A percentile compares a stretch with the other conserved stretches of the same genome.
phyloP scores from a whole-genome alignment of 306 rosid species.

The Vigna reflexopilosa region DNA sequence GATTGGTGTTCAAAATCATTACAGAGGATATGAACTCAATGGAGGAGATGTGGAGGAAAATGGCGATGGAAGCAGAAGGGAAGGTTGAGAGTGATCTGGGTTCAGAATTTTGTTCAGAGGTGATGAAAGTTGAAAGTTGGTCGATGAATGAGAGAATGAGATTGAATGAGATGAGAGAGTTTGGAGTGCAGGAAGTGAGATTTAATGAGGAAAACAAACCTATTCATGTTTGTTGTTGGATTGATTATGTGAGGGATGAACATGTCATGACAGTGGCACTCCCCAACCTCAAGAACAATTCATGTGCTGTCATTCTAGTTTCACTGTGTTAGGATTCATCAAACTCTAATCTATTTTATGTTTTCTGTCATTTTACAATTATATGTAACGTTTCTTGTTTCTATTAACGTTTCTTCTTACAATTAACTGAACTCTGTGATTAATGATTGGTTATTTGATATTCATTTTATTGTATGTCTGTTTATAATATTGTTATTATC shows the following conservation, averaged over 20 bases:
- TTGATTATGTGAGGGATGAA: constrained; percentile 46
- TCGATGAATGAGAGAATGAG: not conserved
- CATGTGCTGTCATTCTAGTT: constrained; percentile 34
- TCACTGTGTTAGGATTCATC: not conserved
- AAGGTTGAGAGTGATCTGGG: constrained; percentile 42
- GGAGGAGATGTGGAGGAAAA: constrained; percentile 2
- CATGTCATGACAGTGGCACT: constrained; percentile 42
- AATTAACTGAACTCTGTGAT: too few species aligned
- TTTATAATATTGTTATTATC: too few species aligned
- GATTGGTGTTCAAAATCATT: constrained; percentile 47
- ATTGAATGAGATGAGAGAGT: constrained; percentile 18
- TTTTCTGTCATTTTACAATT: too few species aligned
- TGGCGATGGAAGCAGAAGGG: constrained; percentile 54
- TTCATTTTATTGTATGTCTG: too few species aligned
- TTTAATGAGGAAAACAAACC: constrained; percentile 55
- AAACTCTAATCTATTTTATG: too few species aligned
- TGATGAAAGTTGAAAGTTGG: constrained; percentile 43
- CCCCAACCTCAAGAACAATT: constrained; percentile 36
- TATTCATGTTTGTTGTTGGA: constrained; percentile 57
- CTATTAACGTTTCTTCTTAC: too few species aligned
- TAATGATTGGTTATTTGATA: too few species aligned
- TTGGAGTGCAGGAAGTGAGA: constrained; percentile 51
- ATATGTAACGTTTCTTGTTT: too few species aligned
- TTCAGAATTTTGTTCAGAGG: constrained; percentile 21
- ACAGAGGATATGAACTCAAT: not conserved